phyloP scores from a whole-genome alignment of 2,329 filamentous ascomycete genomes.

The Aspergillus tamarii region DNA sequence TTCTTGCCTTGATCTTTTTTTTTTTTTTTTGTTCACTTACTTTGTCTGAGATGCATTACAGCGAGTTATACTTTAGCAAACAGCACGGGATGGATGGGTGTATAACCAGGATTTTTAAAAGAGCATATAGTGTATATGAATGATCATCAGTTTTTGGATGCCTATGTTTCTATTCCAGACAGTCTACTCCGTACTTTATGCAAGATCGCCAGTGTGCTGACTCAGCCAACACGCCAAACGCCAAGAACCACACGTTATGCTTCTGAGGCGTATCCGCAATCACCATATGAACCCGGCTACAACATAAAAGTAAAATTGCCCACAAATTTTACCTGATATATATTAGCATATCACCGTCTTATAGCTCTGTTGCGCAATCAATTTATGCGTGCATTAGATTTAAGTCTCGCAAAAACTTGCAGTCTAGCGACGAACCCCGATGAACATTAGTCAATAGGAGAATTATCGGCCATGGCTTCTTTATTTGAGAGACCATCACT shows the following conservation, averaged over 20 bases:
- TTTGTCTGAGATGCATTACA: background rate
- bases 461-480: slow-evolving; percentile 15
- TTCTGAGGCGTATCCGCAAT: background rate
- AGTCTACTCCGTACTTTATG: background rate
- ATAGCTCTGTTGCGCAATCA: background rate
- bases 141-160: background rate
- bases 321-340: background rate
- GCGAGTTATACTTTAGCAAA: background rate
- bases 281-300: background rate
- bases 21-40: too few species aligned
- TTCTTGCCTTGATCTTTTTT: background rate
- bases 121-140: background rate
- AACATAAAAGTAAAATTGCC: background rate
- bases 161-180: background rate
- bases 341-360: background rate
- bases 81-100: background rate
- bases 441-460: slow-evolving; percentile 9
- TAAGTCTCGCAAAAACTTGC: background rate
- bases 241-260: slow-evolving; percentile 6
- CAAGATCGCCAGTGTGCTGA: background rate
- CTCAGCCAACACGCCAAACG: slow-evolving; percentile 5
- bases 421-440: background rate
- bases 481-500: slow-evolving; percentile 38
- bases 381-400: background rate
- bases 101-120: background rate